Evolutionary conservation across 2,329 filamentous ascomycete genomes (phyloP), one percentile per base, ranked within the genome.

Genomic region (Incumbomyces delicatus): DNA sequence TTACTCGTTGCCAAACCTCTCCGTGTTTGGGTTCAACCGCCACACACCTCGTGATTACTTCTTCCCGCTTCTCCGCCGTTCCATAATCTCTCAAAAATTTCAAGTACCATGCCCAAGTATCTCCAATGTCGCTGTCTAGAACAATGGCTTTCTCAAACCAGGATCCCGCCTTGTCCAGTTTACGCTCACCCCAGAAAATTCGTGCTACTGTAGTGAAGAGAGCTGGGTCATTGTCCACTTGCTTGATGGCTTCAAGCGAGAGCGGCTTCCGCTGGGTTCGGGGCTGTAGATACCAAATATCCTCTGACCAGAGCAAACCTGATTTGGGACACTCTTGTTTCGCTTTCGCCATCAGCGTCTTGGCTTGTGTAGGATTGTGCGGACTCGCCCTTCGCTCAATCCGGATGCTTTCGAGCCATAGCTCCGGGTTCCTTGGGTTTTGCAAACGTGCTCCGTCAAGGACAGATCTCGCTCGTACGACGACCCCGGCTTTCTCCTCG

Each of bases 41-140:
- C 29, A 85, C 73, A 57, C 86, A 89, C 69, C 94, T 95, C 48
- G 73, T 73, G 5, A 95, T 64, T 29, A 95, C 83, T 61, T 96
- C 92, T 27, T 73, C 77, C 59, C 84, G 76, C 80, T 96, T 98
- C 72, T 95, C 90, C 61, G 87, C 83, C 4, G 88, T 95, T 8
- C 92, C 94, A 67, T 98, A 89, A 72, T 95, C 87, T 56, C 81
- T 63, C 54, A 96, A 62, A 64, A 96, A 98, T 65, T 90, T 89
- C 66, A 88, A 92, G 66, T 95, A 98, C 90, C 90, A 98, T 16
- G 88, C 90, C 94, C 94, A 98, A 10, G 81, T 85, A 69, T 98
- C 94, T 42, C 92, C 92, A 42, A 80, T 70, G 63, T 96, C 89
- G 31, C 83, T 80, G 60, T 98, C 88, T 11, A 92, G 72, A 45